These are phyloP conservation scores for Arctium minus DNA, from an alignment of 129 eudicot genomes.

Conservation along the genomic window DNA sequence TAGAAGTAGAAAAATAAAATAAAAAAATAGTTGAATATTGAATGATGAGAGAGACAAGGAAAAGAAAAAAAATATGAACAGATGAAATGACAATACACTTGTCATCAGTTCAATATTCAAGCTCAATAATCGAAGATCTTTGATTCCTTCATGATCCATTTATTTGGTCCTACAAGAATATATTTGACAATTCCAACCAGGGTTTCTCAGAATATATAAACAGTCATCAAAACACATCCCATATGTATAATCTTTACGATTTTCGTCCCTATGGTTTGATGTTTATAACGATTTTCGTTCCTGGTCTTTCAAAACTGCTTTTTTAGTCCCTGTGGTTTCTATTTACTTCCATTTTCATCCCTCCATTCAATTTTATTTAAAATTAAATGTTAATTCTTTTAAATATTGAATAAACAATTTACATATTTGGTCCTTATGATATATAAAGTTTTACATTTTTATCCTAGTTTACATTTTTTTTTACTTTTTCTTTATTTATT, in stretches of 20 bases:
- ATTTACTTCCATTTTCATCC: no score
- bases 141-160: slow-evolving; percentile 16
- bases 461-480: no score
- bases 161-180: slow-evolving; percentile 26
- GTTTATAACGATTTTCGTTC: no score
- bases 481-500: no score
- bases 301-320: no score
- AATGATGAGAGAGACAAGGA: background rate
- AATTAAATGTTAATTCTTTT: no score
- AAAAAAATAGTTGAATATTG: background rate
- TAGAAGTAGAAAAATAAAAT: no score
- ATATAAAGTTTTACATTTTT: no score
- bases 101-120: background rate
- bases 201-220: slow-evolving; percentile 7
- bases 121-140: background rate
- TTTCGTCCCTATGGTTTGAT: background rate
- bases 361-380: no score
- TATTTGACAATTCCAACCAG: slow-evolving; percentile 16
- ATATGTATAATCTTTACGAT: background rate
- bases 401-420: no score
- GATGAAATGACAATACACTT: slow-evolving; percentile 16
- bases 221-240: background rate
- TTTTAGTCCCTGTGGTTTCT: no score
- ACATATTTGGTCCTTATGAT: no score
- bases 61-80: background rate